phyloP scores from a whole-genome alignment of 768 basidiomycete genomes.

The Nidularia pulvinata region DNA sequence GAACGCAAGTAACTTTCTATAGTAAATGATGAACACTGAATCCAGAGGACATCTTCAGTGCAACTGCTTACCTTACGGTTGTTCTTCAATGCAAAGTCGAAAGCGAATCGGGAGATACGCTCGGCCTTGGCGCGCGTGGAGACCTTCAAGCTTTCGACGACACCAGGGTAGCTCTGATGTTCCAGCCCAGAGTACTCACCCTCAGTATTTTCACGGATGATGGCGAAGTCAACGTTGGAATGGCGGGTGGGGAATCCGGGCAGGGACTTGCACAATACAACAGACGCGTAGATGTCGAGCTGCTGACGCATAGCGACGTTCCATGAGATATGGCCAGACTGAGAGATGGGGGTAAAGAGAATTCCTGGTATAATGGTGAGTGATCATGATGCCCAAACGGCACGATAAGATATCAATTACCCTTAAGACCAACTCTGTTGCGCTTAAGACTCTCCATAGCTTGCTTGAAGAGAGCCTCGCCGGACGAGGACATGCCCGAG shows the following conservation, averaged over 20 bases:
- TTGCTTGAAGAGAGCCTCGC: slow-evolving; percentile 94
- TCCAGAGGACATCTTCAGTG: neutral
- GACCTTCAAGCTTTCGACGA: slow-evolving; percentile 98
- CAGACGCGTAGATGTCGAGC: slow-evolving; percentile 98
- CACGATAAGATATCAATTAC: slow-evolving; percentile 36
- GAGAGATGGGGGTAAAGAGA: slow-evolving; percentile 97
- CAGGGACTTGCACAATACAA: slow-evolving; percentile 97
- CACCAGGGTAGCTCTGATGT: slow-evolving; percentile 97
- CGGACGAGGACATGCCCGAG: slow-evolving; percentile 92
- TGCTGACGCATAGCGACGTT: slow-evolving; percentile 99
- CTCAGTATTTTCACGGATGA: slow-evolving; percentile 99
- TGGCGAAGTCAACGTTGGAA: slow-evolving; percentile 96
- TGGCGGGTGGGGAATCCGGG: slow-evolving; percentile 97
- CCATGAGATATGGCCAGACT: slow-evolving; percentile 98
- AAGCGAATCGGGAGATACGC: slow-evolving; percentile 95
- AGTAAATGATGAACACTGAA: slow-evolving; percentile 4
- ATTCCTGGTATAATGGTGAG: slow-evolving; percentile 62
- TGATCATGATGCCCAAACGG: slow-evolving; percentile 1
- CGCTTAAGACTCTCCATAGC: slow-evolving; percentile 98
- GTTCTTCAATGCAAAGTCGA: slow-evolving; percentile 99
- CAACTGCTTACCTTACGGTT: slow-evolving; percentile 76
- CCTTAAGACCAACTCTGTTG: slow-evolving; percentile 98
- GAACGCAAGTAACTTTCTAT: slow-evolving; percentile 99
- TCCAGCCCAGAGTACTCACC: slow-evolving; percentile 99
- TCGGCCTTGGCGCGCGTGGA: slow-evolving; percentile 95